A percentile compares a stretch with the other conserved stretches of the same genome.
Evolutionary conservation across 2,329 filamentous ascomycete species (phyloP).

Genomic region (Coniella lustricola): DNA sequence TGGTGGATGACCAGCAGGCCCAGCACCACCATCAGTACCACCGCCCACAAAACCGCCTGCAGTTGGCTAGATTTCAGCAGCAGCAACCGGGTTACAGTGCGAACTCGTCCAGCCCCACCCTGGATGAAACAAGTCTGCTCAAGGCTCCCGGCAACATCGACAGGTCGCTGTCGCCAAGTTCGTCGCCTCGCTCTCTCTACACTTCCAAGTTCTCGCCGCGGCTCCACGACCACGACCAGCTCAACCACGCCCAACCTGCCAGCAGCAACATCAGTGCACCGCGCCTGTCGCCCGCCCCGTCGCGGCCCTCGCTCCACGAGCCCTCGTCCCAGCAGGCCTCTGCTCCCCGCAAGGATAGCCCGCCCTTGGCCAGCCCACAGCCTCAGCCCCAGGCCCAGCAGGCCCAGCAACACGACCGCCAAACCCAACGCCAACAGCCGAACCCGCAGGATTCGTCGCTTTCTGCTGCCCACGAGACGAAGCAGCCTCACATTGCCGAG

Average conservation of each 20-base stretch:
- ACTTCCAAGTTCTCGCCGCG: slow-evolving; percentile 38
- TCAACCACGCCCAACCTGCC: too few species aligned
- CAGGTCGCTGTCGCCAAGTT: slow-evolving; percentile 36
- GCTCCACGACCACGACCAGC: slow-evolving; percentile 18
- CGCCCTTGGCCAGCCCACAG: slow-evolving; percentile 12
- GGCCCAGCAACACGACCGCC: too few species aligned
- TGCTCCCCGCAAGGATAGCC: slow-evolving; percentile 12
- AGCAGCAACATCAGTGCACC: slow-evolving; percentile 6
- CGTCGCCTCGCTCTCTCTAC: slow-evolving; percentile 37
- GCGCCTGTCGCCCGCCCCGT: neutral
- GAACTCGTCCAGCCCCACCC: slow-evolving; percentile 17
- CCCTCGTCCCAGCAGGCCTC: slow-evolving; percentile 2
- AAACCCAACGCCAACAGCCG: neutral
- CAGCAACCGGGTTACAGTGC: slow-evolving; percentile 5
- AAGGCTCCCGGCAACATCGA: slow-evolving; percentile 16
- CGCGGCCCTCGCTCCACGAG: neutral
- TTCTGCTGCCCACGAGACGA: slow-evolving; percentile 1
- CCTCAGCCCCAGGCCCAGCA: neutral
- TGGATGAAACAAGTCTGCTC: slow-evolving; percentile 24
- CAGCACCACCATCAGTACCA: neutral
- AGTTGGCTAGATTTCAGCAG: neutral
- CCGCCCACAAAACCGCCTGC: neutral
- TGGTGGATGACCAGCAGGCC: neutral
- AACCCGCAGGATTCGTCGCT: slow-evolving; percentile 6
- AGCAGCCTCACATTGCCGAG: slow-evolving; percentile 26